These are phyloP conservation scores for Neurospora sp. DNA, from an alignment of 495 filamentous ascomycete species.

Conservation along the genomic window DNA sequence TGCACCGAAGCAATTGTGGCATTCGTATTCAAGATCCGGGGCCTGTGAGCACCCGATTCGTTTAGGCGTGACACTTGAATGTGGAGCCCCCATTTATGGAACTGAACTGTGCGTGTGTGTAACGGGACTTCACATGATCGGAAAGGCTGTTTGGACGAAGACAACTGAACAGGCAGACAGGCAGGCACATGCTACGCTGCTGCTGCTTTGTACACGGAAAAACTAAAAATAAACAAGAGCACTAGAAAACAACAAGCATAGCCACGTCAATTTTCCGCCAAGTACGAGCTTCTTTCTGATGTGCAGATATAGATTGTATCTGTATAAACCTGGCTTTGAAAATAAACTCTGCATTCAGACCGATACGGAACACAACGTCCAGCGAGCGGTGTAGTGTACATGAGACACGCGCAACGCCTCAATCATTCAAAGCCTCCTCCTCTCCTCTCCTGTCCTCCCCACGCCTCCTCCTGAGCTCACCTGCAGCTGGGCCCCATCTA, in stretches of 20 bases:
- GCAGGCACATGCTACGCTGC: background rate
- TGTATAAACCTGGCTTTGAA: background rate
- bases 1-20: background rate
- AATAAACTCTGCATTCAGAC: background rate
- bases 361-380: background rate
- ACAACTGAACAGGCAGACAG: background rate
- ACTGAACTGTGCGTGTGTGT: background rate
- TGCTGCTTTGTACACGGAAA: background rate
- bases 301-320: background rate
- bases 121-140: background rate
- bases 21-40: background rate
- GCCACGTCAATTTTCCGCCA: background rate
- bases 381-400: background rate
- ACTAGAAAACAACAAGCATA: background rate
- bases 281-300: background rate
- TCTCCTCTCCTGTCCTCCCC: background rate
- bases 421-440: background rate
- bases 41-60: background rate
- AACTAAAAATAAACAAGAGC: background rate
- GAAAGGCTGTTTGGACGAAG: background rate
- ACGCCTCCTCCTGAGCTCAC: background rate
- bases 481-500: slow-evolving; percentile 5
- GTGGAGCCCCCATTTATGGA: background rate
- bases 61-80: background rate
- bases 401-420: background rate